A percentile compares a stretch with the other conserved stretches of the same genome.
phyloP scores from a whole-genome alignment of 495 filamentous ascomycete species.

The Penicillium cataractarum region DNA sequence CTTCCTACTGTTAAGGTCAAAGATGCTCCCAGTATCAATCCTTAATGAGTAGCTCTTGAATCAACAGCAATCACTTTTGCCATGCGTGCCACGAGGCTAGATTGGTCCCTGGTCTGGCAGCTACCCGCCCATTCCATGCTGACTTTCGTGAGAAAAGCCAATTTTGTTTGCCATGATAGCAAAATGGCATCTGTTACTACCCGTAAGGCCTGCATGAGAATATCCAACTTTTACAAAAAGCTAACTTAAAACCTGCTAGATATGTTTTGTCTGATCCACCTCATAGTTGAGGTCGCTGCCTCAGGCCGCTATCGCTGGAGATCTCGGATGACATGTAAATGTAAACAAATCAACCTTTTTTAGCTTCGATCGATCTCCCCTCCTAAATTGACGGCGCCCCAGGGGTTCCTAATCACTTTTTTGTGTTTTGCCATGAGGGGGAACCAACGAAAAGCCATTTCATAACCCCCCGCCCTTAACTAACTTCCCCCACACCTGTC shows the following conservation, averaged over 20 bases:
- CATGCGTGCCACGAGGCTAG: neutral
- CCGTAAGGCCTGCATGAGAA: neutral
- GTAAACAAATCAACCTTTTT: constrained; percentile 32
- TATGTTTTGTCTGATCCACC: neutral
- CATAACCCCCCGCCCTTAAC: neutral
- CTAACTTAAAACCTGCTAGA: neutral
- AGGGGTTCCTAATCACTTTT: neutral
- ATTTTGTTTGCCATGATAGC: neutral
- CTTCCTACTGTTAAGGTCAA: too few relatives aligned
- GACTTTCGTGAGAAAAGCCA: neutral
- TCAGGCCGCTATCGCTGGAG: constrained; percentile 27
- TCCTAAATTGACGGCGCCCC: constrained; percentile 5
- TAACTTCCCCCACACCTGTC: constrained; percentile 15
- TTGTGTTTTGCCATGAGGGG: neutral
- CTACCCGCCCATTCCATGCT: neutral
- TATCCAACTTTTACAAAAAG: neutral
- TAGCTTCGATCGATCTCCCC: constrained; percentile 9
- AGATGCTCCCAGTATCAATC: neutral
- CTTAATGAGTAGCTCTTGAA: neutral
- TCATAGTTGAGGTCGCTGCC: constrained; percentile 14
- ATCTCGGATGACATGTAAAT: constrained; percentile 23
- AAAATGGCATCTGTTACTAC: neutral
- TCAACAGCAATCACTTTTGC: neutral
- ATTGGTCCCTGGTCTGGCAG: neutral
- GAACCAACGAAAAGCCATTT: neutral